Evolutionary conservation across 1,284 basidiomycete genomes (phyloP).

Genomic region (Entoloma clypeatum): DNA sequence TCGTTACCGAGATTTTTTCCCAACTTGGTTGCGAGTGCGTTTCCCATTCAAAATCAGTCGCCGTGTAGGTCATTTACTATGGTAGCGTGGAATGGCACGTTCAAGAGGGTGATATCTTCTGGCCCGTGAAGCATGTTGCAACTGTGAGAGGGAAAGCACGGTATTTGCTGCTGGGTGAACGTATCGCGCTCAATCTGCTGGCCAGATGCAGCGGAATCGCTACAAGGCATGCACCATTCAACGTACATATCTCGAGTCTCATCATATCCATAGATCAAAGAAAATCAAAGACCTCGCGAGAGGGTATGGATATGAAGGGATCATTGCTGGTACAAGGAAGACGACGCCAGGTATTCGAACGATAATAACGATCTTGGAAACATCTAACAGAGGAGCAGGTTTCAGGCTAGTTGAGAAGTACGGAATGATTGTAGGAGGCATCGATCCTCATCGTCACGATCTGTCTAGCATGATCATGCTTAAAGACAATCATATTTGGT

Average conservation of each 20-base stretch:
- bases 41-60: not conserved
- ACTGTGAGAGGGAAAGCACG: constrained; percentile 89
- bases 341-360: constrained; percentile 80
- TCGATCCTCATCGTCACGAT: constrained; percentile 96
- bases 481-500: constrained; percentile 99
- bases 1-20: constrained; percentile 91
- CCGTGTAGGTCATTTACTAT: constrained; percentile 11
- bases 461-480: constrained; percentile 99
- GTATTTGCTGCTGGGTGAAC: constrained; percentile 89
- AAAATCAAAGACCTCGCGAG: constrained; percentile 79
- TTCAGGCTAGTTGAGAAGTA: constrained; percentile 99
- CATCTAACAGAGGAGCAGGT: constrained; percentile 49
- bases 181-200: constrained; percentile 91
- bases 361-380: constrained; percentile 4
- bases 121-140: constrained; percentile 85
- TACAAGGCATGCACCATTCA: constrained; percentile 62
- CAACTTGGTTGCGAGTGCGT: constrained; percentile 89
- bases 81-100: constrained; percentile 90
- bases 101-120: constrained; percentile 77
- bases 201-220: constrained; percentile 97
- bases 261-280: constrained; percentile 58
- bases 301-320: constrained; percentile 79
- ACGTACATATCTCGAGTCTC: constrained; percentile 4
- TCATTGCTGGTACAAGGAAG: constrained; percentile 95
- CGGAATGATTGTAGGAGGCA: constrained; percentile 96